Conservation (phyloP, 2,329 filamentous ascomycete species). For the Acephala macrosclerotiorum region DNA sequence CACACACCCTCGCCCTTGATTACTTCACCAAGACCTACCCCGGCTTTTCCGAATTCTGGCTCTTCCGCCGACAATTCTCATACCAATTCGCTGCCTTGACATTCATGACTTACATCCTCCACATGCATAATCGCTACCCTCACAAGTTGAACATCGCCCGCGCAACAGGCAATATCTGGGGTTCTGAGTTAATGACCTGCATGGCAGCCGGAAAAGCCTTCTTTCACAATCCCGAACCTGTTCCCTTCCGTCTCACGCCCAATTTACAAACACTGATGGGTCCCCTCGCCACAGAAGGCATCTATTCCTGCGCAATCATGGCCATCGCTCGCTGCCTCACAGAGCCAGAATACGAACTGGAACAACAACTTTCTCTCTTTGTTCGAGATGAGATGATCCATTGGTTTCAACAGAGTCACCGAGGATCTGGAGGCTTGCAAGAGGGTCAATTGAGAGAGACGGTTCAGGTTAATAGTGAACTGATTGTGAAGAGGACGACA, state of each 20-base stretch:
- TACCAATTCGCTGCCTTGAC: conserved; percentile 95
- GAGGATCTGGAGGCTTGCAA: conserved; percentile 59
- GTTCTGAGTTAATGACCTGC: conserved; percentile 88
- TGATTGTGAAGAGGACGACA: conserved; percentile 89
- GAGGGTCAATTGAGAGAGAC: conserved; percentile 73
- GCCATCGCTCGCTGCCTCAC: conserved; percentile 93
- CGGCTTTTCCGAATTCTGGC: conserved; percentile 93
- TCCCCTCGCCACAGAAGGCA: conserved; percentile 92
- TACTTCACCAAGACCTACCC: conserved; percentile 92
- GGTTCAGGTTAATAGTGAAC: conserved; percentile 86
- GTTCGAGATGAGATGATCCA: conserved; percentile 98
- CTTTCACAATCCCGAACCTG: conserved; percentile 94
- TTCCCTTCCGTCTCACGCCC: conserved; percentile 96
- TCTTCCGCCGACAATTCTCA: conserved; percentile 96
- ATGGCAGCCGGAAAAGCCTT: conserved; percentile 85
- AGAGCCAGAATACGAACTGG: conserved; percentile 88
- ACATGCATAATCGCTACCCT: conserved; percentile 95
- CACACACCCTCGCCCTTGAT: conserved; percentile 80
- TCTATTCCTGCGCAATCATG: conserved; percentile 96
- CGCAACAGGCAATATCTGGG: conserved; percentile 92
- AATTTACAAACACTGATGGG: conserved; percentile 97
- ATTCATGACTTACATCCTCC: conserved; percentile 98
- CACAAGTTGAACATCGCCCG: conserved; percentile 94
- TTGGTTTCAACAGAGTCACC: conserved; percentile 87
- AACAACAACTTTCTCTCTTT: conserved; percentile 92